phyloP scores from a whole-genome alignment of 139 green algal species.

The Helicosporidium sp. region DNA sequence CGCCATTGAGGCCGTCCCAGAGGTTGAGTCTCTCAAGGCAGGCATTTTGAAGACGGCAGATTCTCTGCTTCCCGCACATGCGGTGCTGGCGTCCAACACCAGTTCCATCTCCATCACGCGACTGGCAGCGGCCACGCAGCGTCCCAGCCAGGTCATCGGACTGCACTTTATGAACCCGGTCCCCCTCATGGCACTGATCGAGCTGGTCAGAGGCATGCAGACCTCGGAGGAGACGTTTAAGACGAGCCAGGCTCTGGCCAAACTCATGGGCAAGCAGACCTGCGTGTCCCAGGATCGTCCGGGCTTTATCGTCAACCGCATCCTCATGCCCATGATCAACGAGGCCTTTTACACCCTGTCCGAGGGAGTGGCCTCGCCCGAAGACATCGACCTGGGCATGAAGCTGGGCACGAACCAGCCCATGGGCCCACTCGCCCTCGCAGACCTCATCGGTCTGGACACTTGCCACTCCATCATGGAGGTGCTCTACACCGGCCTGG shows the following conservation, averaged over 20 bases:
- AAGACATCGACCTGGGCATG: conserved; percentile 76
- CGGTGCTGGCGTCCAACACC: conserved; percentile 80
- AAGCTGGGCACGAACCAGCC: conserved; percentile 65
- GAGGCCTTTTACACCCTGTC: conserved; percentile 62
- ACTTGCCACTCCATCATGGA: conserved; percentile 78
- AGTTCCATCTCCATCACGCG: conserved; percentile 80
- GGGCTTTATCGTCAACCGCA: conserved; percentile 86
- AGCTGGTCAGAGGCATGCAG: conserved; percentile 63
- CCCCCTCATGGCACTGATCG: conserved; percentile 60
- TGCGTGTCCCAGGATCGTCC: conserved; percentile 27
- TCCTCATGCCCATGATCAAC: conserved; percentile 93
- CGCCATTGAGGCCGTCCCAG: conserved; percentile 66
- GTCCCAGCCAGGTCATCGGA: conserved; percentile 46
- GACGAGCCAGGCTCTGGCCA: conserved; percentile 30
- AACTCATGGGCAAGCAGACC: conserved; percentile 57
- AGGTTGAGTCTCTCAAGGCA: conserved; percentile 61
- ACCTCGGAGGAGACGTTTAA: conserved; percentile 41
- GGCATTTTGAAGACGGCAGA: conserved; percentile 48
- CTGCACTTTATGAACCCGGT: conserved; percentile 80
- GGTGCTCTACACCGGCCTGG: conserved; percentile 62
- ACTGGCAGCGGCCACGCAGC: conserved; percentile 54
- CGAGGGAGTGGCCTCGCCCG: conserved; percentile 41
- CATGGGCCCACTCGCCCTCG: conserved; percentile 51
- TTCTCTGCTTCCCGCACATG: conserved; percentile 24
- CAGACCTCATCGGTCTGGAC: conserved; percentile 69